Evolutionary conservation across 768 basidiomycete genomes (phyloP).

Genomic region (Leccinum variicolor): DNA sequence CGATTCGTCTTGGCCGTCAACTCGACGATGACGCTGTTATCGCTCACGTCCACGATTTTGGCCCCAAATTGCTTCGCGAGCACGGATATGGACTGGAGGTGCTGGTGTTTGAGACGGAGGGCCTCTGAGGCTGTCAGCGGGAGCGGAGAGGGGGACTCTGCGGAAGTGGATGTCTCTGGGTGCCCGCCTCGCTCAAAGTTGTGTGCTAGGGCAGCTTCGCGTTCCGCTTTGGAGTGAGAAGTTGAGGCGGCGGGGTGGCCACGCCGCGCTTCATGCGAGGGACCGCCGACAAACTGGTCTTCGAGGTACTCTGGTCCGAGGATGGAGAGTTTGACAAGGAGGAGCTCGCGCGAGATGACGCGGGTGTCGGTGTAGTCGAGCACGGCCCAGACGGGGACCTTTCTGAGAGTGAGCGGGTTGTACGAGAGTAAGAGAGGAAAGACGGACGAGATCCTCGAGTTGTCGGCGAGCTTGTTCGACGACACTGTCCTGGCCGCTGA

Average conservation of each 20-base stretch:
- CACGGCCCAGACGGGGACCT: slow-evolving; percentile 99
- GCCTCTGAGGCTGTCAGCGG: slow-evolving; percentile 78
- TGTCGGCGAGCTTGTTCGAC: slow-evolving; percentile 96
- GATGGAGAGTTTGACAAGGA: slow-evolving; percentile 95
- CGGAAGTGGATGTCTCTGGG: slow-evolving; percentile 23
- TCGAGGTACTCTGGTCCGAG: slow-evolving; percentile 97
- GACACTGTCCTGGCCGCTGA: slow-evolving; percentile 95
- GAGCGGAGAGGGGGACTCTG: slow-evolving; percentile 30
- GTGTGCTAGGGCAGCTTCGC: slow-evolving; percentile 70
- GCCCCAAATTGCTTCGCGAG: slow-evolving; percentile 89
- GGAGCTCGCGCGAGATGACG: slow-evolving; percentile 87
- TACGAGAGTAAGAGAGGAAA: neutral
- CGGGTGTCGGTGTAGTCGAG: slow-evolving; percentile 94
- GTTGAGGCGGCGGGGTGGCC: slow-evolving; percentile 5
- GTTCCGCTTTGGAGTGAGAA: slow-evolving; percentile 54
- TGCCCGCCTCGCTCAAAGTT: slow-evolving; percentile 67
- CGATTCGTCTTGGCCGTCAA: slow-evolving; percentile 88
- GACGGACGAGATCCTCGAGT: slow-evolving; percentile 89
- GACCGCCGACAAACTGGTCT: slow-evolving; percentile 83
- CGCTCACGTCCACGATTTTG: slow-evolving; percentile 90
- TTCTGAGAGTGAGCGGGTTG: neutral
- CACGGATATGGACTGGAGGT: slow-evolving; percentile 81
- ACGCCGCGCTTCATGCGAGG: slow-evolving; percentile 73
- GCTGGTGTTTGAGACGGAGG: slow-evolving; percentile 83
- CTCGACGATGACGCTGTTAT: slow-evolving; percentile 94